Conservation (phyloP, 345 rosid genomes). For the Arabidopsis thaliana region TAIR10.1 NC_003070.9:4874501-4875000, state of each 20-base stretch:
- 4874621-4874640: background rate
- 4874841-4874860: background rate
- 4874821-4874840: slow-evolving; percentile 14
- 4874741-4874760: slow-evolving; percentile 18
- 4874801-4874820: background rate
- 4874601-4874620: slow-evolving; percentile 7
- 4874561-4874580: background rate
- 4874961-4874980: background rate
- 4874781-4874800: slow-evolving; percentile 22
- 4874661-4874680: background rate
- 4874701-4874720: slow-evolving; percentile 22
- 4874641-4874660: slow-evolving; percentile 20
- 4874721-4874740: background rate
- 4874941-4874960: background rate
- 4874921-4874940: slow-evolving; percentile 5
- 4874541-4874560: background rate
- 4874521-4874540: slow-evolving; percentile 15
- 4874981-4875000: background rate
- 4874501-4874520: slow-evolving; percentile 6
- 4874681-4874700: slow-evolving; percentile 14
- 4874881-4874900: background rate
- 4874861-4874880: background rate
- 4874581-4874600: slow-evolving; percentile 5
- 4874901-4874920: background rate
- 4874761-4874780: background rate